A percentile compares a stretch with the other conserved stretches of the same genome.
These are phyloP conservation scores for Sporothrix curviconia DNA, from an alignment of 2,329 filamentous ascomycete species.

Conservation along the genomic window DNA sequence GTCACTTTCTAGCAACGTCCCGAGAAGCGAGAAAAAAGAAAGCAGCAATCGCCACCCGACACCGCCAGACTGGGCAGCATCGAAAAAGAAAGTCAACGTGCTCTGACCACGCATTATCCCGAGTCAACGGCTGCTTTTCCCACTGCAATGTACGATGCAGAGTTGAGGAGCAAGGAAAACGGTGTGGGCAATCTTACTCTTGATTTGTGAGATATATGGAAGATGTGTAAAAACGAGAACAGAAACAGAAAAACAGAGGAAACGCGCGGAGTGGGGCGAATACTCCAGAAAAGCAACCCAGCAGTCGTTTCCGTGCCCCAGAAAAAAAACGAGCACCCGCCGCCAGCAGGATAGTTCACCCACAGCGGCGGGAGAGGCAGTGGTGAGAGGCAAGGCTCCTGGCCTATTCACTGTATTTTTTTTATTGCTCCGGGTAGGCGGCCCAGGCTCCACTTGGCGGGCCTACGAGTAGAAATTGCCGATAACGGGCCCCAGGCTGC, in stretches of 20 bases:
- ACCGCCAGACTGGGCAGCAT: slow-evolving; percentile 5
- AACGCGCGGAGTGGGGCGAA: background rate
- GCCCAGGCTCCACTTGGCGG: background rate
- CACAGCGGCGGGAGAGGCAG: slow-evolving; percentile 6
- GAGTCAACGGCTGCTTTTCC: too few species aligned
- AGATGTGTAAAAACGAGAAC: too few species aligned
- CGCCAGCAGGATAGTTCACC: slow-evolving; percentile 1
- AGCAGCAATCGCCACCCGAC: slow-evolving; percentile 4
- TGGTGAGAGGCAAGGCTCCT: too few species aligned
- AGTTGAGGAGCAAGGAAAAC: background rate
- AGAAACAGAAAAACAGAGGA: background rate
- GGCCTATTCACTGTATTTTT: background rate
- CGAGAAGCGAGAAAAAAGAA: background rate
- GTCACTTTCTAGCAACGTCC: too few species aligned
- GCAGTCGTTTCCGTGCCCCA: background rate
- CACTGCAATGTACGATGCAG: background rate
- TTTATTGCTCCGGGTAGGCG: background rate
- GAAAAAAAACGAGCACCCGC: slow-evolving; percentile 3
- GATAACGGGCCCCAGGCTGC: too few species aligned
- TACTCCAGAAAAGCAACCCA: background rate
- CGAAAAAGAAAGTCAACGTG: background rate
- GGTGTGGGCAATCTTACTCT: too few species aligned
- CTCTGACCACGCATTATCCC: too few species aligned
- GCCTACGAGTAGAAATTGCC: background rate
- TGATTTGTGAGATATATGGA: too few species aligned